Conservation (phyloP, 1,284 basidiomycete genomes). For the Porodaedalea pini region DNA sequence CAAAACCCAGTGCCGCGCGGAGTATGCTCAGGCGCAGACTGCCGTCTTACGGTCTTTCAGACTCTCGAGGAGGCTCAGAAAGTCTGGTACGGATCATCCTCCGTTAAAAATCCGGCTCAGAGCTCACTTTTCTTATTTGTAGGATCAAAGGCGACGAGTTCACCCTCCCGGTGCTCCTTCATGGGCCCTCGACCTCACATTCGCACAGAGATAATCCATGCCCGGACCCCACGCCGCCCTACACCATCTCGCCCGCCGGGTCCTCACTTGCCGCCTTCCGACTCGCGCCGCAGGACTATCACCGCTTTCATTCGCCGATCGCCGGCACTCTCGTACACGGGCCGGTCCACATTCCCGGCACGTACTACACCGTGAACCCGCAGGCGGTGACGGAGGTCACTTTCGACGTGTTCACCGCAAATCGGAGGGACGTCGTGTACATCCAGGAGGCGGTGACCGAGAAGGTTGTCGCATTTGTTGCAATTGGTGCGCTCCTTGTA, state of each 20-base stretch:
- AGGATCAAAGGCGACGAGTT: constrained; percentile 80
- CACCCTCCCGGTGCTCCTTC: constrained; percentile 58
- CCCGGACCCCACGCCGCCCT: constrained; percentile 7
- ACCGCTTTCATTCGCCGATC: constrained; percentile 79
- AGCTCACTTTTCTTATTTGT: constrained; percentile 5
- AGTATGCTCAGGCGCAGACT: constrained; percentile 73
- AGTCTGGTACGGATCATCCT: constrained; percentile 50
- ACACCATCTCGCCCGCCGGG: constrained; percentile 35
- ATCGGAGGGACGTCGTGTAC: constrained; percentile 59
- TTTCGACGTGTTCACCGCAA: constrained; percentile 74
- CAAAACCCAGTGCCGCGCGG: constrained; percentile 51
- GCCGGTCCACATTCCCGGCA: constrained; percentile 49
- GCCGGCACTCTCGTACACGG: constrained; percentile 51
- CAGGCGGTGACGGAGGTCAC: constrained; percentile 72
- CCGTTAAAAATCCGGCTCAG: background rate
- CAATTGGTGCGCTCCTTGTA: constrained; percentile 64
- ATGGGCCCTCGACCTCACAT: constrained; percentile 17
- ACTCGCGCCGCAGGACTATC: constrained; percentile 80
- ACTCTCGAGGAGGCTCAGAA: constrained; percentile 57
- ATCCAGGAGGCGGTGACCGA: constrained; percentile 45
- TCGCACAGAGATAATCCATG: background rate
- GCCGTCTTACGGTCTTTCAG: constrained; percentile 66
- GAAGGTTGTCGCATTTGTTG: constrained; percentile 52
- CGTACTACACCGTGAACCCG: constrained; percentile 72
- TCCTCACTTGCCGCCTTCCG: constrained; percentile 66